Base-by-base conservation (phyloP, 805 yeast species). In the Lipomyces anomalus region DNA sequence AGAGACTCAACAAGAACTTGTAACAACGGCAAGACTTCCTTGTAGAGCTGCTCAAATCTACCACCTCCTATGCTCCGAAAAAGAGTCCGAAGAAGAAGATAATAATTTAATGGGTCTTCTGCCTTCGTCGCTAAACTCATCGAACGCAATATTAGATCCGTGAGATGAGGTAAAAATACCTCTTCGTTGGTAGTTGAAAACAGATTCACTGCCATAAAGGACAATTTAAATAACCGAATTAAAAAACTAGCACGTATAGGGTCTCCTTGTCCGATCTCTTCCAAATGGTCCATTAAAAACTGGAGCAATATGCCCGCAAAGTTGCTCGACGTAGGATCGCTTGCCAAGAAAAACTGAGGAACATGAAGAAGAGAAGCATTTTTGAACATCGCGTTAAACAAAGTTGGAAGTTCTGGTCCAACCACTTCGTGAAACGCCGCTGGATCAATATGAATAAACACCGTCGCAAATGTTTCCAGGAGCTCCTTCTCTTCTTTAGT, bases 1-100 rank as follows among this genome's bases (percentile, higher is more conserved):
- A 92, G 72, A 1, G 94, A 82, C 52, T 88, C 96, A 35, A 92
- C 68, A 35, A 92, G 68, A 0, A 84, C 87, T 46, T 94, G 97
- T 36, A 92, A 67, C 32, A 92, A 71, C 0, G 98, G 98, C 70
- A 88, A 75, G 17, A 94, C 90, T 50, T 89, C 95, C 57, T 92
- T 86, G 68, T 94, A 94, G 16, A 92, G 70, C 43, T 82, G 80
- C 63, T 92, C 99, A 62, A 92, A 90, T 47, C 97, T 72, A 4
- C 98, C 98, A 41, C 98, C 97, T 28, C 97, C 95, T 38, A 92
- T 89, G 58, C 95, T 84, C 64, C 97, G 74, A 70, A 92, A 92
- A 40, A 92, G 68, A 0, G 95, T 86, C 57, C 97, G 72, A 20
- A 92, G 82, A 56, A 92, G 70, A 57, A 88, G 84, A 52, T 90